Base-by-base conservation (phyloP, 1,139 yeast genomes). In the Geotrichum reessii region DNA sequence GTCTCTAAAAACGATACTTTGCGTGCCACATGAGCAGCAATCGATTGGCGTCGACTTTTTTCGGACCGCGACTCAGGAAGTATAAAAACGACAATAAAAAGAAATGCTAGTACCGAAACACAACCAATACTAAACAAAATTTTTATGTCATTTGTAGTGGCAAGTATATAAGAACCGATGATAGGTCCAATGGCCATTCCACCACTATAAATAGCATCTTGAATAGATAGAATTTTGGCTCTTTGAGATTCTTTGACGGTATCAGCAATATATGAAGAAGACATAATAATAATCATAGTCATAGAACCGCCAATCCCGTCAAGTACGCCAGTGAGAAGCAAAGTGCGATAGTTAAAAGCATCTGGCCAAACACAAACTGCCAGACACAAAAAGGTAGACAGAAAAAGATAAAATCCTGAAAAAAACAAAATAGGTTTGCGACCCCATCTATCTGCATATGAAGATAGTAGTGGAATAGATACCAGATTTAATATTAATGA, bases 141-240 rank as follows among this genome's bases (percentile, higher is more conserved):
- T 9, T 19, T 53, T 14, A 70, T 37, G 11, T 69, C 61, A 47
- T 66, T 65, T 58, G 73, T 61, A 61, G 55, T 8, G 25, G 64
- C 58, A 3, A 74, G 59, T 3, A 76, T 42, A 3, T 75, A 60
- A 58, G 85, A 82, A 0, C 88, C 87, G 1, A 79, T 58, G 40
- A 83, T 61, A 0, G 95, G 93, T 0, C 93, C 93, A 19, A 80
- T 28, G 0, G 86, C 84, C 63, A 83, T 68, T 0, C 91, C 92
- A 3, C 78, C 74, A 65, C 79, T 85, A 61, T 85, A 67, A 24
- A 81, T 73, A 0, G 91, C 89, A 57, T 79, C 76, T 40, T 81
- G 72, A 46, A 80, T 69, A 0, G 91, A 89, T 62, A 87, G 73
- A 1, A 78, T 73, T 56, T 79, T 78, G 21, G 82, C 79, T 61